These are phyloP conservation scores for Boletus barrowsii DNA, from an alignment of 768 basidiomycete species.

Conservation along the genomic window DNA sequence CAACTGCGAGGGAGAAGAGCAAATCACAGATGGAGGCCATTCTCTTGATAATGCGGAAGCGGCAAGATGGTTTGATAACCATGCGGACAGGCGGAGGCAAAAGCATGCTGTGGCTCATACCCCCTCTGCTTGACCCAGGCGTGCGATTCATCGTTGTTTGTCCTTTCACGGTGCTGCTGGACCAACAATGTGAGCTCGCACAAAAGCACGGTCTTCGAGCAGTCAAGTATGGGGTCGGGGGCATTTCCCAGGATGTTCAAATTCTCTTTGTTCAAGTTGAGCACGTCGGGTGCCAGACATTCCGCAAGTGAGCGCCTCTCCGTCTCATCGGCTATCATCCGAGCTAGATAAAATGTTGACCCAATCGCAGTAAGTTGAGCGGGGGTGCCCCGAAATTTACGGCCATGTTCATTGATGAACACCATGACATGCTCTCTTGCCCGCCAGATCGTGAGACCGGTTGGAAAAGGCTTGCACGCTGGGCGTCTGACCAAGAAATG, in stretches of 20 bases:
- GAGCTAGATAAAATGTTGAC: neutral
- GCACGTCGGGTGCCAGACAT: neutral
- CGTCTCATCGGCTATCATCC: neutral
- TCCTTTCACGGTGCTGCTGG: neutral
- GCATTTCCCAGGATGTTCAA: neutral
- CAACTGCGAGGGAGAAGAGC: neutral
- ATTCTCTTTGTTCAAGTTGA: conserved; percentile 6
- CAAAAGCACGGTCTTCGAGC: neutral
- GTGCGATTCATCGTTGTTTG: neutral
- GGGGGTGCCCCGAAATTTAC: neutral
- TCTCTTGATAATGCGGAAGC: neutral
- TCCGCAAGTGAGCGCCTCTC: neutral
- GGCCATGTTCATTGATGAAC: neutral
- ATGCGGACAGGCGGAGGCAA: conserved; percentile 6
- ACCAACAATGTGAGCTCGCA: neutral
- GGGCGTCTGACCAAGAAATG: neutral
- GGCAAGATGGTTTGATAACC: conserved; percentile 2
- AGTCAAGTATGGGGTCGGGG: neutral
- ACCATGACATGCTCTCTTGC: neutral
- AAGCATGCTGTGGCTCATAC: conserved; percentile 2
- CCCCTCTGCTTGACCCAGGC: neutral
- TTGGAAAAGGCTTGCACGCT: conserved; percentile 1
- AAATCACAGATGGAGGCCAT: conserved; percentile 2
- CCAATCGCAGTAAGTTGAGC: neutral
- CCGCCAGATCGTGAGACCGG: neutral